Evolutionary conservation across 2,329 filamentous ascomycete genomes (phyloP).

Genomic region (Dissoconium aciculare): DNA sequence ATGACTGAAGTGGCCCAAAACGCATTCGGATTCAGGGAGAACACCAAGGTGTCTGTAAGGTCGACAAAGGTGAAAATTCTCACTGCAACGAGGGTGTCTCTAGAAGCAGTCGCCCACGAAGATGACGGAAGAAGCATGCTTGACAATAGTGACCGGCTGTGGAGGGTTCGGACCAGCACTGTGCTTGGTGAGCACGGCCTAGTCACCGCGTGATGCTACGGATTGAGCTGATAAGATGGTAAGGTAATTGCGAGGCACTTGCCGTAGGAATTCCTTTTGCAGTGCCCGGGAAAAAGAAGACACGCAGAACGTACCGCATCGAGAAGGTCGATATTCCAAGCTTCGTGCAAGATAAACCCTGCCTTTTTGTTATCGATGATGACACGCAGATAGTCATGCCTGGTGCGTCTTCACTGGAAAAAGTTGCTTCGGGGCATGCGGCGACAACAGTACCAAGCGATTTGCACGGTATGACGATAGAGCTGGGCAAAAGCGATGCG

Average conservation of each 20-base stretch:
- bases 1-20: constrained; percentile 60
- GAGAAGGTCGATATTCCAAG: constrained; percentile 35
- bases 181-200: constrained; percentile 6
- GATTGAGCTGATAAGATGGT: no score
- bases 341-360: constrained; percentile 9
- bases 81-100: constrained; percentile 33
- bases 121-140: no score
- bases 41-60: constrained; percentile 51
- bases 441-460: no score
- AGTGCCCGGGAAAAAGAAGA: constrained; percentile 38
- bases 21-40: constrained; percentile 55
- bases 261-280: constrained; percentile 59
- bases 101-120: no score
- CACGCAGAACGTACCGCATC: constrained; percentile 47
- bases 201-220: no score
- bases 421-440: not conserved
- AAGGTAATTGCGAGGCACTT: constrained; percentile 51
- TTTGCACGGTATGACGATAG: no score
- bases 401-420: constrained; percentile 1
- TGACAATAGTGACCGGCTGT: constrained; percentile 21
- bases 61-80: constrained; percentile 37
- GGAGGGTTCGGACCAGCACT: constrained; percentile 2
- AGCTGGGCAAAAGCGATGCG: no score
- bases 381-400: constrained; percentile 12
- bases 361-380: constrained; percentile 12